Base-by-base conservation (phyloP, 345 rosid genomes). In the Angophora floribunda region DNA sequence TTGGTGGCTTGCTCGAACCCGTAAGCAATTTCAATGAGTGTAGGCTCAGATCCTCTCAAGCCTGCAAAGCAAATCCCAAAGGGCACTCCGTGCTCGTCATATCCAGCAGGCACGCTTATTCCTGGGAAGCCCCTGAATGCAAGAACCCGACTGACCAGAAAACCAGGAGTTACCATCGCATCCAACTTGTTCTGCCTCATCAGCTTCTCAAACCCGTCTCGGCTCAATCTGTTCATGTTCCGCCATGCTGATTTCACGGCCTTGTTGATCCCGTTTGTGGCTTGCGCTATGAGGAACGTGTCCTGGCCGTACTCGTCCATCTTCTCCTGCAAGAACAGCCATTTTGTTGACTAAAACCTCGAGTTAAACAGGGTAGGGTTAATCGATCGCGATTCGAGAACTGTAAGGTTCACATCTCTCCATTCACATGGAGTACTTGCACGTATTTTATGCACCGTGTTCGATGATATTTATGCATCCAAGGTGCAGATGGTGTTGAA, bases 111-210 rank as follows among this genome's bases (percentile, higher is more conserved):
- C 6, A 96, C 98, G 51, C 41, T 94, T 65, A 96, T 94, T 82
- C 94, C 97, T 28, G 96, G 97, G 88, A 88, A 93, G 65, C 98
- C 97, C 67, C 98, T 96, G 24, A 92, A 94, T 44, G 97, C 97
- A 5, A 94, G 90, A 61, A 96, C 91, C 13, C 87, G 7, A 22
- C 84, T 70, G 65, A 86, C 52, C 78, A 75, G 51, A 14, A 87
- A 12, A 78, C 90, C 89, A 22, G 89, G 89, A 2, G 92, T 89
- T 87, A 94, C 93, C 90, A 96, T 9, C 19, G 98, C 97, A 84
- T 95, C 98, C 50, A 95, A 90, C 30, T 92, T 88, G 4, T 92
- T 52, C 13, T 92, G 91, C 78, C 84, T 86, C 93, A 95, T 94
- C 90, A 93, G 28, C 89, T 94, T 94, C 91, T 93, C 93, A 67